Conservation (phyloP, 495 filamentous ascomycete genomes). For the Annulohypoxylon moriforme region DNA sequence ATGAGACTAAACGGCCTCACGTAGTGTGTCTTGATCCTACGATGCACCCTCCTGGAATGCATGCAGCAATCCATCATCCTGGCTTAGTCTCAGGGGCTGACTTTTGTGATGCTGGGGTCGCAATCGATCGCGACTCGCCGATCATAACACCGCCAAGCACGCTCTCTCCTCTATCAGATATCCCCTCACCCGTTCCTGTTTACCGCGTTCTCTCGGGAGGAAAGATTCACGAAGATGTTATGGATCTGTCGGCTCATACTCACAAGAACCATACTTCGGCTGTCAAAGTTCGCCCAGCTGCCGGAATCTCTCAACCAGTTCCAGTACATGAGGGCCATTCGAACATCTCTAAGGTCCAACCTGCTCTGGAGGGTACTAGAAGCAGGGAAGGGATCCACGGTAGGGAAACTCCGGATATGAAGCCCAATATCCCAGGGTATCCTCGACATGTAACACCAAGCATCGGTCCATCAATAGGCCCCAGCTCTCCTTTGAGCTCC, state of each 20-base stretch:
- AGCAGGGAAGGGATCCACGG: slow-evolving; percentile 17
- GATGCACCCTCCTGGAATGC: slow-evolving; percentile 24
- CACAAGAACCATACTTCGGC: slow-evolving; percentile 47
- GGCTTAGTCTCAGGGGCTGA: slow-evolving; percentile 23
- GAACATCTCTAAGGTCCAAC: slow-evolving; percentile 31
- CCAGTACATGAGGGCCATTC: slow-evolving; percentile 25
- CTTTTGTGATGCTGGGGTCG: slow-evolving; percentile 33
- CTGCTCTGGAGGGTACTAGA: neutral
- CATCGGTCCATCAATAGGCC: slow-evolving; percentile 15
- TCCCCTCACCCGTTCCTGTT: slow-evolving; percentile 33
- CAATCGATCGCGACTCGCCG: slow-evolving; percentile 28
- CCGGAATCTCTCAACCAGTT: slow-evolving; percentile 19
- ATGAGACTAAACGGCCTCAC: slow-evolving; percentile 14
- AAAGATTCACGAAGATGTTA: slow-evolving; percentile 42
- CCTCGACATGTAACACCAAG: slow-evolving; percentile 24
- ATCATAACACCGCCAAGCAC: slow-evolving; percentile 32
- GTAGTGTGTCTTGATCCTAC: slow-evolving; percentile 30
- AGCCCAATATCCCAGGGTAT: slow-evolving; percentile 23
- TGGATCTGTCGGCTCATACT: slow-evolving; percentile 47
- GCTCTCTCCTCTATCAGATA: slow-evolving; percentile 3
- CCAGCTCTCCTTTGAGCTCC: slow-evolving; percentile 8
- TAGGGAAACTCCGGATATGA: neutral
- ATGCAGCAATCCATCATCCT: slow-evolving; percentile 26
- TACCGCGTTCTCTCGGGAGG: slow-evolving; percentile 47
- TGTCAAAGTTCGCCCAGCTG: slow-evolving; percentile 50